Base-by-base conservation (phyloP, 2,329 filamentous ascomycete species). In the Neonectria faginata region DNA sequence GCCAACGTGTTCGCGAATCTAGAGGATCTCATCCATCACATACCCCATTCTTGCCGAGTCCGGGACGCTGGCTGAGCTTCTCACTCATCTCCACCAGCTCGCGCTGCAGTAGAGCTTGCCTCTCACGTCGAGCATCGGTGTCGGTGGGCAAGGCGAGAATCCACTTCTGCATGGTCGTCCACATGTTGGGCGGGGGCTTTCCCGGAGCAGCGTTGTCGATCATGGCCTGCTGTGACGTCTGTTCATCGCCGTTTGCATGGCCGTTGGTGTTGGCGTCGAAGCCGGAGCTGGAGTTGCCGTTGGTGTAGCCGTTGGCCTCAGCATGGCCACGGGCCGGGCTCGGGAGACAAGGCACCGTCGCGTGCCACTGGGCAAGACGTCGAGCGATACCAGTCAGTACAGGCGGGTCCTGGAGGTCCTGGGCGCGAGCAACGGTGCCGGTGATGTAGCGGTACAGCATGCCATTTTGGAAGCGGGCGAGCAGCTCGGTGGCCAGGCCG, bases 131-230 rank as follows among this genome's bases (percentile, higher is more conserved):
- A 60, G 87, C 84, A 36, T 90, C 87, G 5, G 91, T 96, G 60
- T 85, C 84, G 57, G 85, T 88, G 12, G 96, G 94, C 67, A 99
- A 84, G 42, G 93, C 95, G 71, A 91, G 83, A 62, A 97, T 93
- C 96, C 96, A 99, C 81, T 94, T 97, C 78, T 97, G 93, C 86
- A 97, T 92, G 36, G 97, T 94, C 7, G 92, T 93, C 96, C 96
- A 99, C 60, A 97, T 82, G 77, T 97, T 97, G 18, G 94, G 92
- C n/a, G 88, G 84, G 5, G 90, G 89, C 75, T 91, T 93, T 65
- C 88, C 88, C 50, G 88, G 88, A 22, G 88, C 88, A 48, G 86
- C 82, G 65, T 80, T 79, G 67, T 83, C 80, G 64, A 86, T 83
- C 52, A 79, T 78, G 56, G 79, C 74, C 73, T 84, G 74, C 65